phyloP scores from a whole-genome alignment of 2,329 filamentous ascomycete species.

The Fusarium nodosum region DNA sequence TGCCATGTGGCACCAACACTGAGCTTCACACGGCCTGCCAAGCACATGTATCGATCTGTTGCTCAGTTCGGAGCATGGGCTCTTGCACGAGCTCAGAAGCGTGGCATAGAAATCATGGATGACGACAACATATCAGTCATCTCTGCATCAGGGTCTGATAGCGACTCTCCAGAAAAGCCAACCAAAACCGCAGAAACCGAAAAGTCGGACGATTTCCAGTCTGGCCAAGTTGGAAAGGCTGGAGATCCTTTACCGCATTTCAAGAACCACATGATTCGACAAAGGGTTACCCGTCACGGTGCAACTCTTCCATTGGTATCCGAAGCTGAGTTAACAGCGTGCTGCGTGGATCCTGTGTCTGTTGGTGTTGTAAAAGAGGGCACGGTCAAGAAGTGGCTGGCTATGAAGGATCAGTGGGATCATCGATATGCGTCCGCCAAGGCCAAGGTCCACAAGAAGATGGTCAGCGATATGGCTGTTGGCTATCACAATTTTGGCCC shows the following conservation, averaged over 20 bases:
- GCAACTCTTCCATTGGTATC: slow-evolving; percentile 76
- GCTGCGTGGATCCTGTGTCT: slow-evolving; percentile 69
- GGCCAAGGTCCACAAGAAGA: slow-evolving; percentile 78
- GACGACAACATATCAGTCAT: slow-evolving; percentile 83
- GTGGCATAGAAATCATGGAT: slow-evolving; percentile 82
- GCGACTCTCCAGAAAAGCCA: slow-evolving; percentile 42
- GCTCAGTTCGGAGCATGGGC: slow-evolving; percentile 96
- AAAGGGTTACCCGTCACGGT: slow-evolving; percentile 85
- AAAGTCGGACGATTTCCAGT: slow-evolving; percentile 37
- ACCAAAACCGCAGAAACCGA: slow-evolving; percentile 41
- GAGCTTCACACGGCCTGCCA: slow-evolving; percentile 96
- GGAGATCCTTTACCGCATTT: slow-evolving; percentile 87
- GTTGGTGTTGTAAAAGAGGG: slow-evolving; percentile 85
- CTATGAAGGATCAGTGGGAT: slow-evolving; percentile 80
- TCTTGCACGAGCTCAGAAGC: slow-evolving; percentile 83
- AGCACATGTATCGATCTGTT: slow-evolving; percentile 93
- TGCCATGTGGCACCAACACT: slow-evolving; percentile 93
- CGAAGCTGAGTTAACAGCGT: slow-evolving; percentile 74
- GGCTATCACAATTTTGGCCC: slow-evolving; percentile 79
- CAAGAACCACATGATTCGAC: slow-evolving; percentile 89
- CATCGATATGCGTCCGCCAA: slow-evolving; percentile 77
- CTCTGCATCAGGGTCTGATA: slow-evolving; percentile 67
- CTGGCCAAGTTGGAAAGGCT: slow-evolving; percentile 78
- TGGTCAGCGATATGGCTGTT: slow-evolving; percentile 77
- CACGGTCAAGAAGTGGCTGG: slow-evolving; percentile 87